Evolutionary conservation across 495 filamentous ascomycete species (phyloP), one percentile per base, ranked within the genome.

Genomic region (Trichoderma reesei): DNA sequence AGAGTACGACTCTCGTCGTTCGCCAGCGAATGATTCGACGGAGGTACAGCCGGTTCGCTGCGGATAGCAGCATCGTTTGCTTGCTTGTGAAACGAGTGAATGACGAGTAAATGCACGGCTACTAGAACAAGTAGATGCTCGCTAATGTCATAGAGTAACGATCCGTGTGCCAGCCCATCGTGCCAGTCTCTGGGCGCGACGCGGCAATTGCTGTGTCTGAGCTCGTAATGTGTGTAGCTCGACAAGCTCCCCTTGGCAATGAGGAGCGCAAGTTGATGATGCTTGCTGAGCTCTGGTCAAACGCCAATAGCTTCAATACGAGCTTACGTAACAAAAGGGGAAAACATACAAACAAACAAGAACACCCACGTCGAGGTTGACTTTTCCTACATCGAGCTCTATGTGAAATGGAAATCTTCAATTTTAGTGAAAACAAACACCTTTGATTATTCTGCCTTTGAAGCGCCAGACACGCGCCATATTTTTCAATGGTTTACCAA

Each of bases 21-120:
- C 65, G 67, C n/a, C 67, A 65, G 48, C 65, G 68, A 36, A 70
- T 56, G 8, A 67, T 66, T 60, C 67, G 64, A 18, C 64, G 64
- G 26, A 41, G 39, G 16, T 34, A 41, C 20, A 44, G 37, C 26
- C 42, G 31, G 26, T 62, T 62, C 4, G 39, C 37, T 3, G 13
- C 20, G 26, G 59, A 39, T 18, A 26, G 14, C 36, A 61, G 59
- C 59, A 39, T 61, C 11, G 59, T 61, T 20, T 39, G 18, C 39
- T 41, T n/a, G 51, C 51, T 34, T 9, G 20, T 11, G 26, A 31
- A 3, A 8, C 34, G 20, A 33, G 14, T 13, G 10, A 14, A 34
- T 33, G 51, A 31, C 9, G 34, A 56, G 26, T 10, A 56, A 1
- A 31, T 34, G 26, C 51, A 56, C 10, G 11, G 5, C 16, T 14